A percentile compares a stretch with the other conserved stretches of the same genome.
phyloP scores from a whole-genome alignment of 1,284 basidiomycete genomes.

The Cutaneotrichosporon cutaneum region DNA sequence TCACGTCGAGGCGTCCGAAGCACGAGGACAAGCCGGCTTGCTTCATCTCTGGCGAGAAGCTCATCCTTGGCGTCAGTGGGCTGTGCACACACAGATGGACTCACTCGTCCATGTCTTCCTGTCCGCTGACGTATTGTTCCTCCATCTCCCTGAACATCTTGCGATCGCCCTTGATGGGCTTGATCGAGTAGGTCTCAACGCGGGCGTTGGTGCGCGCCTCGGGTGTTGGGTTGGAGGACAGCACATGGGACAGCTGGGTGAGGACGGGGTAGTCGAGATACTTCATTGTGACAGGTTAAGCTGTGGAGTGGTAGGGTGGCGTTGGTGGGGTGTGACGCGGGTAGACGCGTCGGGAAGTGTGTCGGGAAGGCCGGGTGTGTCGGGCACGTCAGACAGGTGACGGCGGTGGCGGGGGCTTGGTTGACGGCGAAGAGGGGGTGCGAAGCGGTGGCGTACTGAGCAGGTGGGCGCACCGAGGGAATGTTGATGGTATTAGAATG shows the following conservation, averaged over 20 bases:
- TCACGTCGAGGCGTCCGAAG: slow-evolving; percentile 52
- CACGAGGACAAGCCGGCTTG: slow-evolving; percentile 49
- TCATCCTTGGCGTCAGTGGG: slow-evolving; percentile 35
- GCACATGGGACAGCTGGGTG: slow-evolving; percentile 73
- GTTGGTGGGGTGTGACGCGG: background rate
- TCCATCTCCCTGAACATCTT: slow-evolving; percentile 92
- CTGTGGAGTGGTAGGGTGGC: background rate
- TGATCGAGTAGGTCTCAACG: slow-evolving; percentile 97
- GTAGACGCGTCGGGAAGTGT: background rate
- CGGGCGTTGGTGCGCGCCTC: slow-evolving; percentile 89
- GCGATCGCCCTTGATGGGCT: slow-evolving; percentile 95
- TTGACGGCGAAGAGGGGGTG: background rate
- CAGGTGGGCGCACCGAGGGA: background rate
- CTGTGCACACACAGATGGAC: slow-evolving; percentile 18
- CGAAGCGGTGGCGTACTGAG: background rate
- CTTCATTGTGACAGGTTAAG: slow-evolving; percentile 64
- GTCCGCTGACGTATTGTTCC: slow-evolving; percentile 63
- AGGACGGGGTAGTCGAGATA: slow-evolving; percentile 84
- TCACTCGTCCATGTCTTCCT: slow-evolving; percentile 53
- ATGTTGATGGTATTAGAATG: background rate
- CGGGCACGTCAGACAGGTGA: background rate
- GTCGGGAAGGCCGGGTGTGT: background rate
- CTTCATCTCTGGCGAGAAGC: slow-evolving; percentile 53
- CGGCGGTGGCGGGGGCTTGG: background rate
- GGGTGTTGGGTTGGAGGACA: slow-evolving; percentile 66